Percentiles rank a stretch among this genome's conserved stretches.
Evolutionary conservation across 2,329 filamentous ascomycete genomes (phyloP).

Genomic region (Ceratocystis lukuohia): DNA sequence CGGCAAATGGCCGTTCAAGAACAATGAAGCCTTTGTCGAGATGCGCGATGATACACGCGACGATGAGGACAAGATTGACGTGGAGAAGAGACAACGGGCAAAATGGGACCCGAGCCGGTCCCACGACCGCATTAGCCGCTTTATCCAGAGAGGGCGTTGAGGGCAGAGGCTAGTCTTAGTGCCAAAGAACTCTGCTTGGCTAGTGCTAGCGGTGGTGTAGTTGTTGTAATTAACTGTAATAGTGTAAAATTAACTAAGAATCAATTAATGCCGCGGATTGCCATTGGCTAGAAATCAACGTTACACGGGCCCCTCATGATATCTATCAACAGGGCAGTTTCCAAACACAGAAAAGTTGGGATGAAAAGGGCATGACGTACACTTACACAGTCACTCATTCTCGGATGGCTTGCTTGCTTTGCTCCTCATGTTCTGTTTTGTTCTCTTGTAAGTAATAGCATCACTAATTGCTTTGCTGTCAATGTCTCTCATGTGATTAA

Average conservation of each 20-base stretch:
- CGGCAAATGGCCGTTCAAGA: conserved; percentile 20
- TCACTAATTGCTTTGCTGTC: too few relatives aligned
- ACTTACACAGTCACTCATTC: too few relatives aligned
- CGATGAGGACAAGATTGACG: conserved; percentile 17
- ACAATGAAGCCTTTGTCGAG: conserved; percentile 11
- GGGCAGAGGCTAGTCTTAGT: neutral
- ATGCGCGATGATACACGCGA: conserved; percentile 15
- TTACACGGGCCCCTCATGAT: neutral
- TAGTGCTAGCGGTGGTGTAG: neutral
- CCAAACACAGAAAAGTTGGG: neutral
- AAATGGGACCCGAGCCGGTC: conserved; percentile 16
- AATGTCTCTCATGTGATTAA: too few relatives aligned
- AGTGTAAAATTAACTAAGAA: neutral
- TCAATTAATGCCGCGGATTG: neutral
- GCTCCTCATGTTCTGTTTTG: too few relatives aligned
- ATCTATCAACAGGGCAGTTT: neutral
- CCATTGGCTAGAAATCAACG: neutral
- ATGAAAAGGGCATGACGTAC: neutral
- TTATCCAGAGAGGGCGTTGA: conserved; percentile 7
- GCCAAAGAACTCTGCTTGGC: neutral
- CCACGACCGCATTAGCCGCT: conserved; percentile 14
- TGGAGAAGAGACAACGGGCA: conserved; percentile 5
- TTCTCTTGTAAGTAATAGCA: too few relatives aligned
- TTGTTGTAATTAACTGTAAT: neutral
- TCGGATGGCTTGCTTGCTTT: too few relatives aligned